phyloP scores from a whole-genome alignment of 2,329 filamentous ascomycete genomes.

The Beauveria rudraprayagi region DNA sequence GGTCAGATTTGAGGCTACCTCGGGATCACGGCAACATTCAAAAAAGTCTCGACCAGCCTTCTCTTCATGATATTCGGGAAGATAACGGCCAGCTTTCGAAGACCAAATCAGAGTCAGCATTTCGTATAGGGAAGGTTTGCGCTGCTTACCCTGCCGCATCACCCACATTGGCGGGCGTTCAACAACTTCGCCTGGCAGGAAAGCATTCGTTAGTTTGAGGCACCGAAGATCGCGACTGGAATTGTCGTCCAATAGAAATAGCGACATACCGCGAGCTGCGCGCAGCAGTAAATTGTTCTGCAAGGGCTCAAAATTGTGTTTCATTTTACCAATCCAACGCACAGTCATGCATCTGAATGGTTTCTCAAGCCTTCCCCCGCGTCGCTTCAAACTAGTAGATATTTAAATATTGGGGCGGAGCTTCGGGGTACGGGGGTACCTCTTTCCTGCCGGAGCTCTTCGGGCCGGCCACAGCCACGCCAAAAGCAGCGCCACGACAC shows the following conservation, averaged over 20 bases:
- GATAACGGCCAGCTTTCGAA: slow-evolving; percentile 75
- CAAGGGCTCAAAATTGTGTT: slow-evolving; percentile 67
- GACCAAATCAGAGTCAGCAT: not conserved
- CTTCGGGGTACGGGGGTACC: not conserved
- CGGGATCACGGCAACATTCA: slow-evolving; percentile 88
- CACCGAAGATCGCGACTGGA: slow-evolving; percentile 27
- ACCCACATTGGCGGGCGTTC: slow-evolving; percentile 96
- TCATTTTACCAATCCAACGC: slow-evolving; percentile 38
- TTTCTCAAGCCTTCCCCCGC: not conserved
- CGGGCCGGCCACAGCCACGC: not conserved
- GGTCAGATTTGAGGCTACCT: slow-evolving; percentile 87
- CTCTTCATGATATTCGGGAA: slow-evolving; percentile 94
- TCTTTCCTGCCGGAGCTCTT: slow-evolving; percentile 1
- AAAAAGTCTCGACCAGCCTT: slow-evolving; percentile 93
- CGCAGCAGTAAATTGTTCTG: slow-evolving; percentile 90
- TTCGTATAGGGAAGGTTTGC: not conserved
- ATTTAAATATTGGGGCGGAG: not conserved
- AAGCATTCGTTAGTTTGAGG: not conserved
- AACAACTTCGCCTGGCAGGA: slow-evolving; percentile 66
- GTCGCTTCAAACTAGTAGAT: not conserved
- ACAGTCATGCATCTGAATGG: not conserved
- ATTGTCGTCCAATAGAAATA: not conserved
- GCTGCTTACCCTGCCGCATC: slow-evolving; percentile 82
- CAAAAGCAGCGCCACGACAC: not conserved
- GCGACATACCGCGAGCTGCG: slow-evolving; percentile 69